Percentiles rank a stretch among this genome's conserved stretches.
These are phyloP conservation scores for Podaxis sp. DNA, from an alignment of 768 basidiomycete species.

Conservation along the genomic window DNA sequence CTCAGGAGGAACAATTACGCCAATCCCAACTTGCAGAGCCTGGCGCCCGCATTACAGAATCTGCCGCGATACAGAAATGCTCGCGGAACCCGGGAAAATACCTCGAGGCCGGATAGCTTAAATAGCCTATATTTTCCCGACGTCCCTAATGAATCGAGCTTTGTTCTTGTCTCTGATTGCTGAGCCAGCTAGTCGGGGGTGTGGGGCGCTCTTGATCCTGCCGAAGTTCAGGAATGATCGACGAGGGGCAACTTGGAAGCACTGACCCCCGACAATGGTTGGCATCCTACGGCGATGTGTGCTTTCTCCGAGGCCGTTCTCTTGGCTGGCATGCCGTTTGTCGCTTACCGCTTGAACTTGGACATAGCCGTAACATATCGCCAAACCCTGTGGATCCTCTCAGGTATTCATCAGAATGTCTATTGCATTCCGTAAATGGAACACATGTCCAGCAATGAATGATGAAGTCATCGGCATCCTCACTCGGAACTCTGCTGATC, in stretches of 20 bases:
- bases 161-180: neutral
- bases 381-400: neutral
- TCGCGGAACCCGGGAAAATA: conserved; percentile 1
- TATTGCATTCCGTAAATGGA: neutral
- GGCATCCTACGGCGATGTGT: neutral
- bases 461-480: neutral
- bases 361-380: neutral
- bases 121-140: neutral
- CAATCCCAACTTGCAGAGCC: too few species aligned
- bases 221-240: neutral
- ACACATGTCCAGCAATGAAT: neutral
- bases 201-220: neutral
- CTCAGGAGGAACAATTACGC: too few species aligned
- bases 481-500: neutral
- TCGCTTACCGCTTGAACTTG: neutral
- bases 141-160: neutral
- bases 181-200: neutral
- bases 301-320: neutral
- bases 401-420: neutral
- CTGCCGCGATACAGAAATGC: neutral
- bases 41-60: too few species aligned
- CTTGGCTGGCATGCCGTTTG: neutral
- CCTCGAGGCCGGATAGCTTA: neutral
- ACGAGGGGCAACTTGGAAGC: neutral
- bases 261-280: neutral